phyloP scores from a whole-genome alignment of 768 basidiomycete genomes.

The Lactifluus echinatus region DNA sequence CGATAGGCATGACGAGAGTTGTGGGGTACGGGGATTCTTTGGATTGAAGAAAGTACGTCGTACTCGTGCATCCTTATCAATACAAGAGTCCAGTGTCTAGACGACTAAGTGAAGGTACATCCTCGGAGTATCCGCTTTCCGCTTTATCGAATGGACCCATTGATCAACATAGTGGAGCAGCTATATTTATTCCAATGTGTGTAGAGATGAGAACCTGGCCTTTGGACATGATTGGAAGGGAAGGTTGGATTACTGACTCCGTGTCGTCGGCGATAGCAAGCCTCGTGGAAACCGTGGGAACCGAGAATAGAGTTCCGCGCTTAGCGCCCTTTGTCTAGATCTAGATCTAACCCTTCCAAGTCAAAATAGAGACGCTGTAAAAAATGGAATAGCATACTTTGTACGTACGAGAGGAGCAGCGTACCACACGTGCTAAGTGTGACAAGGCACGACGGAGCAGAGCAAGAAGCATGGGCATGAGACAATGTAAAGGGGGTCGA shows the following conservation, averaged over 20 bases:
- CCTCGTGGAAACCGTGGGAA: too few relatives aligned
- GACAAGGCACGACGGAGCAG: too few relatives aligned
- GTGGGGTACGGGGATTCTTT: background rate
- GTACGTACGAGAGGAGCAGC: too few relatives aligned
- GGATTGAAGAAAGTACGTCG: background rate
- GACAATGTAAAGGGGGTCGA: background rate
- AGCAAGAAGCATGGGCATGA: background rate
- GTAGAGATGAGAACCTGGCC: background rate
- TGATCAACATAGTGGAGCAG: background rate
- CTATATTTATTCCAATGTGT: background rate
- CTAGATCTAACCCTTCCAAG: too few relatives aligned
- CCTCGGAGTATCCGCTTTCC: background rate
- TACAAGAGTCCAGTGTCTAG: background rate
- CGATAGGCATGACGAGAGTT: background rate
- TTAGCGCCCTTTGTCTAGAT: too few relatives aligned
- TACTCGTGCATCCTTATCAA: background rate
- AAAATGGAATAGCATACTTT: too few relatives aligned
- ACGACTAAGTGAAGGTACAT: background rate
- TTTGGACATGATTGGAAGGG: too few relatives aligned
- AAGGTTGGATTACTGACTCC: too few relatives aligned
- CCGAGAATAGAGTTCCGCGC: too few relatives aligned
- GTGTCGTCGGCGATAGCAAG: too few relatives aligned
- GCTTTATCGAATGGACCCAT: background rate
- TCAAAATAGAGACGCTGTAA: too few relatives aligned
- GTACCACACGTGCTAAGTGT: too few relatives aligned